These are phyloP conservation scores for Chlamydomonas incerta DNA, from an alignment of 139 green algal genomes.

Conservation along the genomic window DNA sequence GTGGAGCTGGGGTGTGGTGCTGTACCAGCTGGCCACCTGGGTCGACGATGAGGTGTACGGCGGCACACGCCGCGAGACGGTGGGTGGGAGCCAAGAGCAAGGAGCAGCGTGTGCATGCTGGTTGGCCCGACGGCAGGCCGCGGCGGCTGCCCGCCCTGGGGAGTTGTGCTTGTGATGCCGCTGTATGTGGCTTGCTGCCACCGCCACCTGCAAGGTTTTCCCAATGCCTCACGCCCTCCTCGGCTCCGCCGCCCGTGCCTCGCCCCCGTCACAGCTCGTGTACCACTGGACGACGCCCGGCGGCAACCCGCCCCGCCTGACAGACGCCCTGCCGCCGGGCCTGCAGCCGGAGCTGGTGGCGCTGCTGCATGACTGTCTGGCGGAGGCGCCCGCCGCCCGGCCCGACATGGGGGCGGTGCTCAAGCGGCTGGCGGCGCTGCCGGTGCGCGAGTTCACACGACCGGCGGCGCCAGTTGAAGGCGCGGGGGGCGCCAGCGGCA, in stretches of 20 bases:
- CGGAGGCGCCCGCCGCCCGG: neutral
- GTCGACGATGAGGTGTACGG: neutral
- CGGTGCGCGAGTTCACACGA: too few species aligned
- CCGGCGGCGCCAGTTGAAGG: too few species aligned
- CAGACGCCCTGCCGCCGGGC: neutral
- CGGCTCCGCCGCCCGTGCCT: too few species aligned
- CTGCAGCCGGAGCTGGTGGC: neutral
- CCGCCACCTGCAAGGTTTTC: neutral
- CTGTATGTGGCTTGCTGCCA: too few species aligned
- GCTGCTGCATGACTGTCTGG: slow-evolving; percentile 14
- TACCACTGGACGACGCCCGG: neutral
- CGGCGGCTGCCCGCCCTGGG: too few species aligned
- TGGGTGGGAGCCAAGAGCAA: neutral
- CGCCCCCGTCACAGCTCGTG: too few species aligned
- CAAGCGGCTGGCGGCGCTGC: neutral
- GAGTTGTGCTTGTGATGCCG: too few species aligned
- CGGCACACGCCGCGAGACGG: neutral
- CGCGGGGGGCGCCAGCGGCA: too few species aligned
- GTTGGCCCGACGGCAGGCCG: too few species aligned
- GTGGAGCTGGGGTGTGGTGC: slow-evolving; percentile 21
- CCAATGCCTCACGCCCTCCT: too few species aligned
- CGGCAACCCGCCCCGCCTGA: neutral
- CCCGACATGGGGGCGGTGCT: neutral
- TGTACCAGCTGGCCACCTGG: slow-evolving; percentile 35
- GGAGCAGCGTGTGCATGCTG: too few species aligned